Base-by-base conservation (phyloP, 202 grass and related monocot species). In the Thinopyrum obtusiflorum region DNA sequence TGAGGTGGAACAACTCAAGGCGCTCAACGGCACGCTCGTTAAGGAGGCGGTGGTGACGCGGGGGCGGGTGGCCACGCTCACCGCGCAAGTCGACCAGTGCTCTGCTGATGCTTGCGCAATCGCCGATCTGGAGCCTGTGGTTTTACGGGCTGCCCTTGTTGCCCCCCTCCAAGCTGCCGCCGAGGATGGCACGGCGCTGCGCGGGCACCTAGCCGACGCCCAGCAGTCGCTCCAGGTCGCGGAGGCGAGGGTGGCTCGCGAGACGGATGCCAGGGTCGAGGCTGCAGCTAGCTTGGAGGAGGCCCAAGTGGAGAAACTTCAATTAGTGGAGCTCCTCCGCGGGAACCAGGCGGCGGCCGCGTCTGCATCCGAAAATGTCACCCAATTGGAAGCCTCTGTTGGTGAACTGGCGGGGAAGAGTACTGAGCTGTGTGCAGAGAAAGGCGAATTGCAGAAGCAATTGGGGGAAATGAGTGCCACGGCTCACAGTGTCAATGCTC, bases 11-110 rank as follows among this genome's bases (percentile, higher is more conserved):
- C 78, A 6, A 15, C 86, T 97, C 32, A 87, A 89, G 88, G 32
- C 12, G 7, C 77, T 87, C 8, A 94, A 94, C 78, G 13, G 10
- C 6, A 6, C 81, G 27, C 86, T 97, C 61, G 1, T 89, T 26
- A 87, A 63, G 87, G 53, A 88, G 80, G 66, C 88, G 6, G 20
- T 20, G 23, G 88, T 81, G 80, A 61, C 82, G 73, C 86, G 87
- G 84, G 83, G 70, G 46, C 47, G 68, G 33, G 83, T 87, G 44
- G 74, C 72, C 65, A 60, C 68, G 17, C 89, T 93, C 69, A 4
- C 51, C 51, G 75, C 88, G 37, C 59, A 21, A 31, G 4, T 90
- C 21, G 86, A 71, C 3, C 81, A 85, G 20, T 33, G 88, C 20
- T 3, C 25, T 5, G 29, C 61, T 1, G 95, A 95, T 14, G 55